A percentile compares a stretch with the other conserved stretches of the same genome.
Conservation (phyloP, 1,139 yeast species). For the Yamadazyma aaseri region DNA sequence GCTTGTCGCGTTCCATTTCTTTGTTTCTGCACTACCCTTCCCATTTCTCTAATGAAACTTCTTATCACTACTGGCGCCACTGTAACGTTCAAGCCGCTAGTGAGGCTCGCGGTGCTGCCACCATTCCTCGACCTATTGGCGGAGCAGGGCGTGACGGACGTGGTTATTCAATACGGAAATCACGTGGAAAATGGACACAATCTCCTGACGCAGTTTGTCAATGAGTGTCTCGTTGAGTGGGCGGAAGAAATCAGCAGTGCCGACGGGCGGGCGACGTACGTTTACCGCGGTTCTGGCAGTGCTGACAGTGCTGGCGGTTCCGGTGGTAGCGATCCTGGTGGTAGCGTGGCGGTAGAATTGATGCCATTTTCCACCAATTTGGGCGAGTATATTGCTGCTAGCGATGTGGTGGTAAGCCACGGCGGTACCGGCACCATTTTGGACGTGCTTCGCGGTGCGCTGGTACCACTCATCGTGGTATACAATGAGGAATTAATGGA, state of each 20-base stretch:
- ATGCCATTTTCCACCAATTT: constrained; percentile 50
- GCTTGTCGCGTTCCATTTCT: too few relatives aligned
- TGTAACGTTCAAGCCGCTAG: constrained; percentile 64
- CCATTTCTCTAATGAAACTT: too few relatives aligned
- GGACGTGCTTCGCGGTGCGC: constrained; percentile 36
- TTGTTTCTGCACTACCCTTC: too few relatives aligned
- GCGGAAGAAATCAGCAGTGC: too few relatives aligned
- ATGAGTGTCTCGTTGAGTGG: constrained; percentile 14
- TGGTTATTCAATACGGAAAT: constrained; percentile 62
- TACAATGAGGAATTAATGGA: constrained; percentile 73
- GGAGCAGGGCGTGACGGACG: constrained; percentile 5
- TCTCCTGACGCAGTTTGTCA: constrained; percentile 25
- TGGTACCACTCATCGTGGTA: constrained; percentile 63
- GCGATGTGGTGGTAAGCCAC: constrained; percentile 74
- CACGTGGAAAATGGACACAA: constrained; percentile 24
- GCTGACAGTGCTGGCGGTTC: not conserved
- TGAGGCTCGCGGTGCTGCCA: constrained; percentile 36
- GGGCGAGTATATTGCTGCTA: constrained; percentile 31
- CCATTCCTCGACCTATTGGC: constrained; percentile 36
- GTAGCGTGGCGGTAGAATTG: constrained; percentile 25
- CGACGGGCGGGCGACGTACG: too few relatives aligned
- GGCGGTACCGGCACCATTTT: constrained; percentile 94
- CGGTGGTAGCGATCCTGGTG: not conserved
- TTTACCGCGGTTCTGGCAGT: not conserved
- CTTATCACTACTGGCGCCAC: constrained; percentile 75